These are phyloP conservation scores for Fusarium nematophilum DNA, from an alignment of 2,329 filamentous ascomycete species.

Conservation along the genomic window DNA sequence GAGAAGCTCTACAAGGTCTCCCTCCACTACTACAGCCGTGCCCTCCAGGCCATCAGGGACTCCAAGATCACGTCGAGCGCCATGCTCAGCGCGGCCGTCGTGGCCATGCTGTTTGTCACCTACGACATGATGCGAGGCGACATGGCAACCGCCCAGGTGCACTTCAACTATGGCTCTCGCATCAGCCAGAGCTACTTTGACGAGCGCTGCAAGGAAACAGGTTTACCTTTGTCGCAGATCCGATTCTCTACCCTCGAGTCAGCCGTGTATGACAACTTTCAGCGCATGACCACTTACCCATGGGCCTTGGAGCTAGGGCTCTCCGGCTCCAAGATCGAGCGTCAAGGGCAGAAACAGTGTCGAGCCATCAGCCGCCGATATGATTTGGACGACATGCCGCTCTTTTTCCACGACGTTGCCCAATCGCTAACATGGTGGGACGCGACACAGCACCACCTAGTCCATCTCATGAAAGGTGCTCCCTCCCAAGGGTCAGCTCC, in stretches of 20 bases:
- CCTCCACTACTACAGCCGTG: slow-evolving; percentile 34
- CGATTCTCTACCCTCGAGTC: slow-evolving; percentile 26
- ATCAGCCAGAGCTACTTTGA: slow-evolving; percentile 35
- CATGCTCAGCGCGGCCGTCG: slow-evolving; percentile 30
- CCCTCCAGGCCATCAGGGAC: slow-evolving; percentile 21
- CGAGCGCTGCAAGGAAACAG: slow-evolving; percentile 24
- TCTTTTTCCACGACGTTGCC: slow-evolving; percentile 26
- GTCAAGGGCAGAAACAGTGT: slow-evolving; percentile 3
- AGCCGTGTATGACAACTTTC: slow-evolving; percentile 34
- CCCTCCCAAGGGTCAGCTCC: not conserved
- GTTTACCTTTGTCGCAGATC: slow-evolving; percentile 16
- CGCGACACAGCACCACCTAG: slow-evolving; percentile 26
- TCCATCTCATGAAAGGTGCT: not conserved
- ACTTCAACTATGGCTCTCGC: slow-evolving; percentile 33
- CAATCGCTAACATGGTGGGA: slow-evolving; percentile 37
- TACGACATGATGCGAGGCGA: slow-evolving; percentile 38
- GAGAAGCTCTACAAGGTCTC: slow-evolving; percentile 22
- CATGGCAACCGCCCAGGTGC: slow-evolving; percentile 25
- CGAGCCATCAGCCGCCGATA: slow-evolving; percentile 19
- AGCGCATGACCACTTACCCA: slow-evolving; percentile 36
- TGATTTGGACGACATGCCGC: slow-evolving; percentile 25
- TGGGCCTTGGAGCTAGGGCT: slow-evolving; percentile 33
- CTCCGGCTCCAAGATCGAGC: slow-evolving; percentile 2
- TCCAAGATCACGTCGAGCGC: slow-evolving; percentile 1
- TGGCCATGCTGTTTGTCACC: slow-evolving; percentile 36